phyloP scores from a whole-genome alignment of 108 stramenopile genomes.

The Fragilaria crotonensis region DNA sequence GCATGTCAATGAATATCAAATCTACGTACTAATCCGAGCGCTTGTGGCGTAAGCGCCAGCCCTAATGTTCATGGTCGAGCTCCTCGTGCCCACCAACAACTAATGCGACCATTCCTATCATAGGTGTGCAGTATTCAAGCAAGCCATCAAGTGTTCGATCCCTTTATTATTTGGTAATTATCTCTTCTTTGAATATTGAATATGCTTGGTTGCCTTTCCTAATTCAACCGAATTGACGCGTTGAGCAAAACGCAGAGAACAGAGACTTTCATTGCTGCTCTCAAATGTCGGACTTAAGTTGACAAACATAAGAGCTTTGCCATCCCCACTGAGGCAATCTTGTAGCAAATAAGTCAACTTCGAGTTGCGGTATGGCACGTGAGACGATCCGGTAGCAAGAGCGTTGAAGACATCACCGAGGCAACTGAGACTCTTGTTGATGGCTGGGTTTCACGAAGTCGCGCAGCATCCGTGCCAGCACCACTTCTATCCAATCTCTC shows the following conservation, averaged over 20 bases:
- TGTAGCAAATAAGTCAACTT: slow-evolving; percentile 93
- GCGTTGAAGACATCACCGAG: slow-evolving; percentile 97
- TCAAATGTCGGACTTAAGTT: slow-evolving; percentile 83
- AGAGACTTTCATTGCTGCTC: slow-evolving; percentile 83
- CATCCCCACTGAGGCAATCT: slow-evolving; percentile 90
- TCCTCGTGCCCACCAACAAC: too few species aligned
- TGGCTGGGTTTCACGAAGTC: slow-evolving; percentile 92
- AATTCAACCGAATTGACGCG: slow-evolving; percentile 71
- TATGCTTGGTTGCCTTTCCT: slow-evolving; percentile 77
- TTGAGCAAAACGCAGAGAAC: slow-evolving; percentile 90
- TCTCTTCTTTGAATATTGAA: slow-evolving; percentile 37
- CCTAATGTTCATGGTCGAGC: too few species aligned
- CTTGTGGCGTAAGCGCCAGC: too few species aligned
- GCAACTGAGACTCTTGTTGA: slow-evolving; percentile 97
- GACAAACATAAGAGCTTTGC: slow-evolving; percentile 95
- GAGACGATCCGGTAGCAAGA: slow-evolving; percentile 77
- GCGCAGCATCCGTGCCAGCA: slow-evolving; percentile 68
- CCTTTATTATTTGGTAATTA: too few species aligned
- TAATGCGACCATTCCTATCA: too few species aligned
- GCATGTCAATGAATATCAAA: too few species aligned
- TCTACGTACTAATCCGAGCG: too few species aligned
- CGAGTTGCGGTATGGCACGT: slow-evolving; percentile 93
- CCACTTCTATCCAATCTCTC: slow-evolving; percentile 95
- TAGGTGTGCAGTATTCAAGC: too few species aligned
- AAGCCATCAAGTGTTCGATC: too few species aligned